Evolutionary conservation across 2,329 filamentous ascomycete genomes (phyloP).

Genomic region (Cercospora janseana): DNA sequence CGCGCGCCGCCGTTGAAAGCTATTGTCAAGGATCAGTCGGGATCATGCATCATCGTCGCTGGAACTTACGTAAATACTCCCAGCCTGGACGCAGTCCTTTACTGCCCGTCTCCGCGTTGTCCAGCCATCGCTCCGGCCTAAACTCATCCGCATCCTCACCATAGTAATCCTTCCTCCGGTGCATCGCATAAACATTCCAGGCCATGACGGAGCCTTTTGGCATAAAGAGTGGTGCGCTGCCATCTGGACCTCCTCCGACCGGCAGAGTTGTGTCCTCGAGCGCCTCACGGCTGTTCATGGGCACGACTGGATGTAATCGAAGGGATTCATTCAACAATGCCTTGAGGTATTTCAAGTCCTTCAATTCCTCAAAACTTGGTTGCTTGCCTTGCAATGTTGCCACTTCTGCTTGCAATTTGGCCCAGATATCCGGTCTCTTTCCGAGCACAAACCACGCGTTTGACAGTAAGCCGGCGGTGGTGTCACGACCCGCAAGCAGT

Average conservation of each 20-base stretch:
- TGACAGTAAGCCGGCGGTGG: constrained; percentile 53
- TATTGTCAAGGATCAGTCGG: constrained; percentile 13
- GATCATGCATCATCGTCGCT: not conserved
- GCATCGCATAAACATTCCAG: constrained; percentile 71
- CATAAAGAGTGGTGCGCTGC: constrained; percentile 60
- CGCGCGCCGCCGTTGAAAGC: constrained; percentile 41
- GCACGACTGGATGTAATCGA: constrained; percentile 73
- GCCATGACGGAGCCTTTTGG: constrained; percentile 63
- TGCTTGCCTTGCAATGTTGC: constrained; percentile 26
- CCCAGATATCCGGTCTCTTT: constrained; percentile 35
- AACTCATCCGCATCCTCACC: constrained; percentile 47
- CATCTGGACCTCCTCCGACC: constrained; percentile 56
- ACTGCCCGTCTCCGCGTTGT: constrained; percentile 31
- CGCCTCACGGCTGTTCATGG: constrained; percentile 73
- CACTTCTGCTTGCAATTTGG: constrained; percentile 35
- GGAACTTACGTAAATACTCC: constrained; percentile 32
- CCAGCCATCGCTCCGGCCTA: constrained; percentile 41
- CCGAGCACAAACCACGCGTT: constrained; percentile 43
- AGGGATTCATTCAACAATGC: constrained; percentile 73
- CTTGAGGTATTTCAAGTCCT: constrained; percentile 44
- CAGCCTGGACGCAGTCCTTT: constrained; percentile 38
- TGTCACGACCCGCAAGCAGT: constrained; percentile 55
- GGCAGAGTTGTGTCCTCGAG: constrained; percentile 73
- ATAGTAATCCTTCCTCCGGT: constrained; percentile 59
- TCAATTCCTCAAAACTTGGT: constrained; percentile 46